Conservation (phyloP, 148 eudicot genomes). For the Limonium bicolor region DNA sequence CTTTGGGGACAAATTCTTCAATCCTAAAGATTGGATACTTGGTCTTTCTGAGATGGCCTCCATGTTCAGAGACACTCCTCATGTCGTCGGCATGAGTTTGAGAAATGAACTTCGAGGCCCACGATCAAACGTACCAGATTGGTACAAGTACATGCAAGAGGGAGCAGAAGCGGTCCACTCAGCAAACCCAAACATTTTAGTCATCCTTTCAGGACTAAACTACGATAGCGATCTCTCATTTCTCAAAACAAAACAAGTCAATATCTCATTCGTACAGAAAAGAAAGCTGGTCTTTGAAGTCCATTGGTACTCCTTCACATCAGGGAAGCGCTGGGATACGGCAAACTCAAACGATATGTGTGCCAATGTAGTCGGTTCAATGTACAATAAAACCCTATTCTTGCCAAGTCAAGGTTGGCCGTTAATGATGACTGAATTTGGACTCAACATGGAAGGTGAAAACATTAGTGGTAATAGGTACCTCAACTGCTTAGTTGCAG, state of each 20-base stretch:
- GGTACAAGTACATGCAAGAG: slow-evolving; percentile 89
- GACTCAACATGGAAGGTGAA: slow-evolving; percentile 50
- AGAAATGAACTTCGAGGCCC: slow-evolving; percentile 93
- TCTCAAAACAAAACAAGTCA: slow-evolving; percentile 21
- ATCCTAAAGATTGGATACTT: slow-evolving; percentile 49
- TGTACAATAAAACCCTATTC: slow-evolving; percentile 31
- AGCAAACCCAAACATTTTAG: slow-evolving; percentile 61
- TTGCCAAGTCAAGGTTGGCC: slow-evolving; percentile 57
- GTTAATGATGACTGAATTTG: slow-evolving; percentile 78
- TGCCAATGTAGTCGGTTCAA: slow-evolving; percentile 14
- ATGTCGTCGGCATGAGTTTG: slow-evolving; percentile 84
- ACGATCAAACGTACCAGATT: slow-evolving; percentile 44
- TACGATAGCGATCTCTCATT: slow-evolving; percentile 62
- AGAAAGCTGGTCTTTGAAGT: slow-evolving; percentile 67
- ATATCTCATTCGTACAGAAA: slow-evolving; percentile 26
- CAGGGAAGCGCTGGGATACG: slow-evolving; percentile 25
- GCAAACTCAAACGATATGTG: slow-evolving; percentile 71
- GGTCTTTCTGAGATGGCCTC: slow-evolving; percentile 67
- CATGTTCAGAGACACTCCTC: slow-evolving; percentile 28
- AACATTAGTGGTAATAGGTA: slow-evolving; percentile 67
- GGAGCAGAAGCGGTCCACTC: slow-evolving; percentile 88
- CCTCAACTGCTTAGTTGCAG: slow-evolving; percentile 55
- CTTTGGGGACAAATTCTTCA: slow-evolving; percentile 65
- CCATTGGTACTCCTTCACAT: slow-evolving; percentile 65
- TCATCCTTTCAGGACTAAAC: slow-evolving; percentile 66